A percentile compares a stretch with the other conserved stretches of the same genome.
phyloP scores from a whole-genome alignment of 2,329 filamentous ascomycete species.

The Cladosporium sphaerospermum region DNA sequence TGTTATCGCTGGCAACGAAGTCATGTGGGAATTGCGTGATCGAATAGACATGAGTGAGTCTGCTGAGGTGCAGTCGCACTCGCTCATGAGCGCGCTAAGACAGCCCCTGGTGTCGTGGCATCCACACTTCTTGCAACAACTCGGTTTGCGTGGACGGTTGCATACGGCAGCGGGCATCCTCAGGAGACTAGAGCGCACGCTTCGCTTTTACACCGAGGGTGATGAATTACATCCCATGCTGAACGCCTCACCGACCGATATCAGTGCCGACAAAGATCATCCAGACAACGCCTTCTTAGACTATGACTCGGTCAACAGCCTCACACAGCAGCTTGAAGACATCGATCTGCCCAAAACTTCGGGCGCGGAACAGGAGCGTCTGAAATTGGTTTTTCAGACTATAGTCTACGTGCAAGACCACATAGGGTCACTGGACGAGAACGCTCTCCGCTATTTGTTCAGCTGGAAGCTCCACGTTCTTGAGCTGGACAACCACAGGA shows the following conservation, averaged over 20 bases:
- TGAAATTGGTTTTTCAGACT: constrained; percentile 22
- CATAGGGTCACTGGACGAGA: constrained; percentile 21
- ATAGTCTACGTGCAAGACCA: constrained; percentile 23
- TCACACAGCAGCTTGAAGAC: constrained; percentile 33
- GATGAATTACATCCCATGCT: constrained; percentile 75
- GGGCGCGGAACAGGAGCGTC: constrained; percentile 19
- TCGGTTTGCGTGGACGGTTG: constrained; percentile 73
- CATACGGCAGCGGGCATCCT: constrained; percentile 66
- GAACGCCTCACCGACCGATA: constrained; percentile 39
- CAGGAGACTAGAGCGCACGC: constrained; percentile 61
- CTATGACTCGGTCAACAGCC: constrained; percentile 18
- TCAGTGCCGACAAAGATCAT: constrained; percentile 40
- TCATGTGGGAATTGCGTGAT: constrained; percentile 36
- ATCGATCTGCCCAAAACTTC: constrained; percentile 42
- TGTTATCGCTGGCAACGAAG: constrained; percentile 58
- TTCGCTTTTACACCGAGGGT: constrained; percentile 79
- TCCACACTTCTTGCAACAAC: constrained; percentile 82
- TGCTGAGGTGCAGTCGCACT: background rate
- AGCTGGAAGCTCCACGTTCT: constrained; percentile 24
- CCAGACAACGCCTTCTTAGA: constrained; percentile 13
- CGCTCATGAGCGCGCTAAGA: constrained; percentile 52
- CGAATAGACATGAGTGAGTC: constrained; percentile 1
- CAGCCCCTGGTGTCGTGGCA: constrained; percentile 86
- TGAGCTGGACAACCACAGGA: background rate
- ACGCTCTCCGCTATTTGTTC: constrained; percentile 28